Conservation (phyloP, 805 yeast genomes). For the Brettanomyces sp. region DNA sequence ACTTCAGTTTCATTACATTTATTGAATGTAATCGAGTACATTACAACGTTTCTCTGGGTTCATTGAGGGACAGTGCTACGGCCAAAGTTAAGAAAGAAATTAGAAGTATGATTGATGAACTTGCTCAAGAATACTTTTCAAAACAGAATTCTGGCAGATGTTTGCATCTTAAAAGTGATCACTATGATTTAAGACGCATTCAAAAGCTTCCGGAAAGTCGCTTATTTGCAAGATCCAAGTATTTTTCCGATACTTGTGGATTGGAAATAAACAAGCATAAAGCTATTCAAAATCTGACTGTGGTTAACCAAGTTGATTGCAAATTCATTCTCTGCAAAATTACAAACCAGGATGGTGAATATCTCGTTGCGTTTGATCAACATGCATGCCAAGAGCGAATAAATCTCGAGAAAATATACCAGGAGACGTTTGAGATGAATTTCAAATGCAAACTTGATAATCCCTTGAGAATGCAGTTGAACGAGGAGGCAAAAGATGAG, state of each 20-base stretch:
- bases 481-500: slow-evolving; percentile 24
- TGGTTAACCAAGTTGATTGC: slow-evolving; percentile 50
- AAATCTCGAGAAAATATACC: slow-evolving; percentile 42
- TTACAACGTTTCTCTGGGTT: too few species aligned
- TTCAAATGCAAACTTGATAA: slow-evolving; percentile 2
- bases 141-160: too few species aligned
- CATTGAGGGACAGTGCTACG: too few species aligned
- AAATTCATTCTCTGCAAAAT: slow-evolving; percentile 49
- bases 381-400: slow-evolving; percentile 82
- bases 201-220: too few species aligned
- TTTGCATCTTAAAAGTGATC: too few species aligned
- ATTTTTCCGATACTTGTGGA: slow-evolving; percentile 6
- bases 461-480: slow-evolving; percentile 15
- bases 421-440: slow-evolving; percentile 23
- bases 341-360: not conserved
- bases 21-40: too few species aligned
- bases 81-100: too few species aligned
- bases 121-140: too few species aligned
- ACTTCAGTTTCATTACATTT: too few species aligned
- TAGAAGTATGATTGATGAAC: too few species aligned
- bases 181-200: too few species aligned
- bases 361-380: slow-evolving; percentile 52
- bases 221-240: slow-evolving; percentile 6
- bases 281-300: slow-evolving; percentile 8
- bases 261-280: slow-evolving; percentile 11